Evolutionary conservation across 139 green algal species (phyloP).

Genomic region (Ostreobium quekettii): DNA sequence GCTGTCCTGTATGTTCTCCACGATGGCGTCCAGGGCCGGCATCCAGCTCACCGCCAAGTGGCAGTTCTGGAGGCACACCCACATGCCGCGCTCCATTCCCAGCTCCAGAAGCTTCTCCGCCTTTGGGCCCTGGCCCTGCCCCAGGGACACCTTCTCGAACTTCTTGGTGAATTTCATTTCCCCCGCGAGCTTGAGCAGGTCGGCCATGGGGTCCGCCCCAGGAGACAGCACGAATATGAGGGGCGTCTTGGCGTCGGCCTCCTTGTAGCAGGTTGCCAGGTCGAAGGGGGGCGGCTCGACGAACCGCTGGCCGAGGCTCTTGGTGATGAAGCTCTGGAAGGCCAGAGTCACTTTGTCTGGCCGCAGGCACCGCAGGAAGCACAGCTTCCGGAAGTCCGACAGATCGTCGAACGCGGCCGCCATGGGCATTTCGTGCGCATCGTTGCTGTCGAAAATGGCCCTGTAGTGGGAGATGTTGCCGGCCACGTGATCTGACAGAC

Average conservation of each 20-base stretch:
- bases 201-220: conserved; percentile 72
- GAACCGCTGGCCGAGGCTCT: conserved; percentile 52
- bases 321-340: conserved; percentile 50
- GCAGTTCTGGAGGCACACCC: conserved; percentile 74
- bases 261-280: conserved; percentile 54
- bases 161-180: conserved; percentile 67
- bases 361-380: conserved; percentile 52
- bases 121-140: conserved; percentile 69
- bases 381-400: conserved; percentile 57
- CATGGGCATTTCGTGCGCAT: conserved; percentile 53
- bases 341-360: conserved; percentile 62
- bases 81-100: conserved; percentile 56
- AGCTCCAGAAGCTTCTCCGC: conserved; percentile 50
- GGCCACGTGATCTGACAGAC: conserved; percentile 41
- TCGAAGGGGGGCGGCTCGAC: conserved; percentile 75
- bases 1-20: conserved; percentile 55
- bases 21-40: conserved; percentile 62
- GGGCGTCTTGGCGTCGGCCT: conserved; percentile 41
- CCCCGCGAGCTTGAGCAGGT: conserved; percentile 74
- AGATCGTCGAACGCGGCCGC: conserved; percentile 42
- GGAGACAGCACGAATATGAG: conserved; percentile 75
- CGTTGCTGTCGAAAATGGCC: conserved; percentile 63
- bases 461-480: conserved; percentile 47
- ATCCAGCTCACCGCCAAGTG: conserved; percentile 68
- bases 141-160: conserved; percentile 77